These are phyloP conservation scores for Ilex asprella DNA, from an alignment of 257 asterid species.

Conservation along the genomic window DNA sequence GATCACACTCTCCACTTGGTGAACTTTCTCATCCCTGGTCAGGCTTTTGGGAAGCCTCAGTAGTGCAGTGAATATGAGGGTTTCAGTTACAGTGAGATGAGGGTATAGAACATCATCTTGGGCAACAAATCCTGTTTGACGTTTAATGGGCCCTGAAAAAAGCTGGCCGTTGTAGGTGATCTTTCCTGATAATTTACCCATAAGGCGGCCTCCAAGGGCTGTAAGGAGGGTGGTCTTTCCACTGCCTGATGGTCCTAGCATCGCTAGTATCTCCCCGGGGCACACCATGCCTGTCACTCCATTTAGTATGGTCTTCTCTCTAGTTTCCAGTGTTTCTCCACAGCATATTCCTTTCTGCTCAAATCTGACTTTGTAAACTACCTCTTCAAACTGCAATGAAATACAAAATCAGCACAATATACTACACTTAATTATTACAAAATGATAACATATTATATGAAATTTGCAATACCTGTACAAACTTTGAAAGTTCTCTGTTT, in stretches of 20 bases:
- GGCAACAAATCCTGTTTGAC: constrained; percentile 81
- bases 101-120: constrained; percentile 84
- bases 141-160: constrained; percentile 67
- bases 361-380: constrained; percentile 57
- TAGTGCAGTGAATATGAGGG: constrained; percentile 76
- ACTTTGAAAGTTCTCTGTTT: too few species aligned
- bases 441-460: neutral
- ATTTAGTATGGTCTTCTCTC: constrained; percentile 74
- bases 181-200: constrained; percentile 71
- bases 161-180: constrained; percentile 79
- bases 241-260: constrained; percentile 97
- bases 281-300: constrained; percentile 83
- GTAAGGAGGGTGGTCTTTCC: constrained; percentile 94
- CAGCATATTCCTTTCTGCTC: constrained; percentile 35
- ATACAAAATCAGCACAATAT: constrained; percentile 7
- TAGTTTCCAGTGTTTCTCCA: constrained; percentile 32
- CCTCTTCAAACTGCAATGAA: constrained; percentile 72
- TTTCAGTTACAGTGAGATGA: constrained; percentile 80
- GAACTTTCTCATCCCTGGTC: constrained; percentile 40
- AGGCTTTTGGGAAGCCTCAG: constrained; percentile 65
- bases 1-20: constrained; percentile 72
- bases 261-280: constrained; percentile 90
- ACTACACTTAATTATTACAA: constrained; percentile 1
- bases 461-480: neutral
- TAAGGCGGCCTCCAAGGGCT: constrained; percentile 94